Percentiles rank a stretch among this genome's conserved stretches.
Evolutionary conservation across 2,329 filamentous ascomycete genomes (phyloP).

Genomic region (Emmonsia crescens): DNA sequence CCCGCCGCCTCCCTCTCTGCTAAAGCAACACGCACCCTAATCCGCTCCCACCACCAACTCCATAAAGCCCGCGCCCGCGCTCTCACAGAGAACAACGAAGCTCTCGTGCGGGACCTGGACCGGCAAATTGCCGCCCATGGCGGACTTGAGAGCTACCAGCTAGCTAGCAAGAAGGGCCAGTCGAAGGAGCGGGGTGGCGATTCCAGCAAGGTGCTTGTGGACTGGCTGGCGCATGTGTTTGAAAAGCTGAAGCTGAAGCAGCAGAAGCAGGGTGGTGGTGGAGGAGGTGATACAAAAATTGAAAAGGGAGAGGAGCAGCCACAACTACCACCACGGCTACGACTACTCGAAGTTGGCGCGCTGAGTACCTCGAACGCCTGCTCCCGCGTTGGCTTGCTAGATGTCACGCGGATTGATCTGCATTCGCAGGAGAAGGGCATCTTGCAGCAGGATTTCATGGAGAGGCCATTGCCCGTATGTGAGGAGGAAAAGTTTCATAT

Average conservation of each 20-base stretch:
- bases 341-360: constrained; percentile 80
- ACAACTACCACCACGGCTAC: constrained; percentile 29
- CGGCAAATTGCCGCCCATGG: constrained; percentile 45
- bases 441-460: constrained; percentile 86
- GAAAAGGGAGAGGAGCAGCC: background rate
- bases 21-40: constrained; percentile 47
- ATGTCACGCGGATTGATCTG: constrained; percentile 76
- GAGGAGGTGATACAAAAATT: constrained; percentile 5
- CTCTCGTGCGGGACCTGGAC: constrained; percentile 34
- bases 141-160: constrained; percentile 50
- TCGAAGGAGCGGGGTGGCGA: constrained; percentile 52
- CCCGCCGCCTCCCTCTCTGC: constrained; percentile 39
- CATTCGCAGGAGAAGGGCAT: constrained; percentile 74
- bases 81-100: constrained; percentile 34
- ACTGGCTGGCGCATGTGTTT: constrained; percentile 42
- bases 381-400: constrained; percentile 58
- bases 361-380: constrained; percentile 77
- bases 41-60: constrained; percentile 49
- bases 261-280: background rate
- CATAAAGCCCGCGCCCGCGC: constrained; percentile 47
- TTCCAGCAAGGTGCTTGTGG: constrained; percentile 47
- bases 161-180: constrained; percentile 53
- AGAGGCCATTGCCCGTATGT: constrained; percentile 56
- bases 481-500: constrained; percentile 66
- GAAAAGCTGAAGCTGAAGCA: constrained; percentile 10